These are phyloP conservation scores for Pichia sp. DNA, from an alignment of 1,139 yeast genomes.

Conservation along the genomic window DNA sequence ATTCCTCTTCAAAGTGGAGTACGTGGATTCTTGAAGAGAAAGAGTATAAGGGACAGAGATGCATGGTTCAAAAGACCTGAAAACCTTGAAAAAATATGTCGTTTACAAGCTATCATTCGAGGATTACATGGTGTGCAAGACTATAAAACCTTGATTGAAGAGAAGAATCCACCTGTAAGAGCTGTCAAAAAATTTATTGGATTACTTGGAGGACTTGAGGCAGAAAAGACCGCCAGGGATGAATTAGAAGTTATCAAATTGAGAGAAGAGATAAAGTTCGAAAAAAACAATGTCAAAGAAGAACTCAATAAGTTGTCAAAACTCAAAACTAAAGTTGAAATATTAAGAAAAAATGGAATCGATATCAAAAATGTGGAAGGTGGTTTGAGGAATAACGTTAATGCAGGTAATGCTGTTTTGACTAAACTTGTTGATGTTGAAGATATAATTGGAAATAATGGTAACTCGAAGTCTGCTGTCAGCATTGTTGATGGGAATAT, in stretches of 20 bases:
- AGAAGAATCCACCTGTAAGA: conserved; percentile 70
- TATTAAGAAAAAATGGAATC: conserved; percentile 74
- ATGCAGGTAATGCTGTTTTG: conserved; percentile 14
- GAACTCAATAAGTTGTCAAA: conserved; percentile 74
- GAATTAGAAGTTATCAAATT: conserved; percentile 67
- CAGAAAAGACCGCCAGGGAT: conserved; percentile 57
- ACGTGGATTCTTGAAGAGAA: conserved; percentile 46
- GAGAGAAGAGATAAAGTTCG: conserved; percentile 63
- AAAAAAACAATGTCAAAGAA: conserved; percentile 59
- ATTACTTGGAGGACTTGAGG: conserved; percentile 65
- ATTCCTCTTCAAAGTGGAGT: conserved; percentile 47
- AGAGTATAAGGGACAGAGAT: conserved; percentile 38
- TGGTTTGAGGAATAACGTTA: conserved; percentile 13
- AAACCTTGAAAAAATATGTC: conserved; percentile 56
- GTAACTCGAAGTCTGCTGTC: background rate
- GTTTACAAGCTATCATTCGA: conserved; percentile 70
- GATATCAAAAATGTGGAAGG: conserved; percentile 62
- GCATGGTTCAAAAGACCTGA: conserved; percentile 46
- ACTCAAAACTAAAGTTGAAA: conserved; percentile 74
- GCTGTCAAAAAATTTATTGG: conserved; percentile 77
- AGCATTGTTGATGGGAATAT: conserved; percentile 13
- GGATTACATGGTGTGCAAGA: conserved; percentile 69
- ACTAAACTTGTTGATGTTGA: conserved; percentile 42
- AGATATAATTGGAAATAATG: conserved; percentile 33
- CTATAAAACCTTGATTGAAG: conserved; percentile 64